Percentiles rank a stretch among this genome's conserved stretches.
Conservation (phyloP, 2,329 filamentous ascomycete genomes). For the Ilyonectria robusta region DNA sequence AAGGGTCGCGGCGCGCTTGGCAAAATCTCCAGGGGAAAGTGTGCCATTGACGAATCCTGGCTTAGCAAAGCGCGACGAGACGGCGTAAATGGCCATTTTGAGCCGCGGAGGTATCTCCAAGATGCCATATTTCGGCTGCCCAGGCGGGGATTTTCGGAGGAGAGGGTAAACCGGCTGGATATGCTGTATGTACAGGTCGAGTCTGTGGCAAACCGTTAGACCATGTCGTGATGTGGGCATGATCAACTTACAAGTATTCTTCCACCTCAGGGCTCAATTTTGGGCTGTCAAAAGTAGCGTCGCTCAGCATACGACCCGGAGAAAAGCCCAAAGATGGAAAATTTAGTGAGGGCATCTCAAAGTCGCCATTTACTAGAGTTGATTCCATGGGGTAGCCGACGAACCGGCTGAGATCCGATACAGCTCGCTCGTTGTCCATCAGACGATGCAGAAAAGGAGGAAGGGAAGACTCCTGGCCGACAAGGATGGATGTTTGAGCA, state of each 20-base stretch:
- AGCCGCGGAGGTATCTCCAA: neutral
- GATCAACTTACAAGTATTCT: neutral
- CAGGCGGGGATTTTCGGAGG: neutral
- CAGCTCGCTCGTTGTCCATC: no score
- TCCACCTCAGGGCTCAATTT: neutral
- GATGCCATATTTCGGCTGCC: neutral
- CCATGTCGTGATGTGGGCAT: neutral
- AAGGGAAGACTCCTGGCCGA: no score
- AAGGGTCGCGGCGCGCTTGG: neutral
- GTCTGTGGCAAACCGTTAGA: neutral
- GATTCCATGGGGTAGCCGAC: no score
- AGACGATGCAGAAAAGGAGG: no score
- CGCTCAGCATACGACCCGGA: neutral
- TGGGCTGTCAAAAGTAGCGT: neutral
- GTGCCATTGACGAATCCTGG: neutral
- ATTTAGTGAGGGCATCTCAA: neutral
- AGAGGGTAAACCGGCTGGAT: neutral
- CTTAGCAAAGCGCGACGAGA: neutral
- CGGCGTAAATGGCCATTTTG: neutral
- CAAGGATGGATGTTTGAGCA: no score
- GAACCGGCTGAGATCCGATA: no score
- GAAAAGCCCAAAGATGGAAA: neutral
- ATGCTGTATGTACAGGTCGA: neutral
- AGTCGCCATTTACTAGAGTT: no score
- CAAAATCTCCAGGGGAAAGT: neutral